Percentiles rank a stretch among this genome's conserved stretches.
Conservation (phyloP, 1,139 yeast species). For the Debaryomycetaceae sp. region DNA sequence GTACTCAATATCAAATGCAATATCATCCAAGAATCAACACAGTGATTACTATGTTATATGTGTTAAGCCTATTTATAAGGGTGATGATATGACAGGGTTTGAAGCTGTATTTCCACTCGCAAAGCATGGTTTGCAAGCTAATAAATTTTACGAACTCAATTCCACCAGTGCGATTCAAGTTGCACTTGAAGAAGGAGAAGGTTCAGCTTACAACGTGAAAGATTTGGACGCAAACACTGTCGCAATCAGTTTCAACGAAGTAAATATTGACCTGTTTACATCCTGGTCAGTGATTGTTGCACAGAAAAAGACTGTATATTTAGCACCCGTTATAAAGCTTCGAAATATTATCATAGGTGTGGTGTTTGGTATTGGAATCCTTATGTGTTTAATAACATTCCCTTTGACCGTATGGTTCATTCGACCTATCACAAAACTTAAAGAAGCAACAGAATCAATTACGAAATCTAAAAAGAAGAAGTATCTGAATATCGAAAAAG, state of each 20-base stretch:
- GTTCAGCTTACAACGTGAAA: slow-evolving; percentile 46
- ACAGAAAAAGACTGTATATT: slow-evolving; percentile 57
- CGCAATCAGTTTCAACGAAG: slow-evolving; percentile 70
- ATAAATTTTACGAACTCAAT: slow-evolving; percentile 25
- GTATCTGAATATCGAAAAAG: slow-evolving; percentile 5
- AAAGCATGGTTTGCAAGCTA: slow-evolving; percentile 15
- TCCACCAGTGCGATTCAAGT: slow-evolving; percentile 34
- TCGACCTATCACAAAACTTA: slow-evolving; percentile 75
- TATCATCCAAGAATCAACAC: slow-evolving; percentile 18
- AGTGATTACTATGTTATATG: slow-evolving; percentile 35
- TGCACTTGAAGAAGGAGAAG: slow-evolving; percentile 40
- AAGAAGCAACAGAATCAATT: slow-evolving; percentile 75
- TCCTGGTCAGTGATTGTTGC: slow-evolving; percentile 79
- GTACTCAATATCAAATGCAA: slow-evolving; percentile 47
- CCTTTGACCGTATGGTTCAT: slow-evolving; percentile 85
- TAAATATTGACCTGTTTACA: slow-evolving; percentile 45
- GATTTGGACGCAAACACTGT: slow-evolving; percentile 43
- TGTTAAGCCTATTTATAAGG: slow-evolving; percentile 23
- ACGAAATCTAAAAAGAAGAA: slow-evolving; percentile 32
- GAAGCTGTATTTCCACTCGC: slow-evolving; percentile 33
- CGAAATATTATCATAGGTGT: slow-evolving; percentile 74
- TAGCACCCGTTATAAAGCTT: slow-evolving; percentile 60
- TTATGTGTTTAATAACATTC: slow-evolving; percentile 71
- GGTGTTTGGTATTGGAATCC: slow-evolving; percentile 73
- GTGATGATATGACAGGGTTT: slow-evolving; percentile 24